phyloP scores from a whole-genome alignment of 169 alveolate genomes.

The Perkinsus chesapeaki region DNA sequence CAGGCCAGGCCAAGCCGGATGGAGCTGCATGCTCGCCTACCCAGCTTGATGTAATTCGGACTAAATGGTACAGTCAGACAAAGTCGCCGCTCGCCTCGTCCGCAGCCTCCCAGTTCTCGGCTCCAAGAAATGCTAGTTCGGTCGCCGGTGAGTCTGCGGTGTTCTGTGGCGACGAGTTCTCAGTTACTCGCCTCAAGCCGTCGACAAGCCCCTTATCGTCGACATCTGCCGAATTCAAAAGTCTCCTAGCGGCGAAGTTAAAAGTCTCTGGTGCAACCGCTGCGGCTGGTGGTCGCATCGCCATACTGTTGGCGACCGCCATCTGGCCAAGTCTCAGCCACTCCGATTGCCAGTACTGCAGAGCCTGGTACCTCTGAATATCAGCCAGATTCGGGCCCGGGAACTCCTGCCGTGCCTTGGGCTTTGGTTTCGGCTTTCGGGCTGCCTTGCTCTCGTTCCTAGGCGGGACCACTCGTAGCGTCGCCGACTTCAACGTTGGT shows the following conservation, averaged over 20 bases:
- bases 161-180: background rate
- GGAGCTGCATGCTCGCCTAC: too few species aligned
- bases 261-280: background rate
- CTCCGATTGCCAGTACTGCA: background rate
- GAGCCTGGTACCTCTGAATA: background rate
- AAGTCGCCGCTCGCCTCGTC: background rate
- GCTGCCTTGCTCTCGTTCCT: background rate
- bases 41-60: background rate
- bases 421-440: background rate
- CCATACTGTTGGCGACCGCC: background rate
- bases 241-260: background rate
- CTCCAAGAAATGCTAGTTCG: background rate
- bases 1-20: too few species aligned
- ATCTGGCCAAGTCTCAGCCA: background rate
- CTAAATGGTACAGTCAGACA: background rate
- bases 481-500: background rate
- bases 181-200: background rate
- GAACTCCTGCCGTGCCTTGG: background rate
- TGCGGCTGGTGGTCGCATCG: background rate
- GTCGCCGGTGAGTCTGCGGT: background rate
- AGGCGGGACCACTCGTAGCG: background rate
- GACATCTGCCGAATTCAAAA: background rate
- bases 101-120: background rate
- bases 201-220: background rate
- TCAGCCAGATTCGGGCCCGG: background rate